These are phyloP conservation scores for Xylaria venustula DNA, from an alignment of 495 filamentous ascomycete species.

Conservation along the genomic window DNA sequence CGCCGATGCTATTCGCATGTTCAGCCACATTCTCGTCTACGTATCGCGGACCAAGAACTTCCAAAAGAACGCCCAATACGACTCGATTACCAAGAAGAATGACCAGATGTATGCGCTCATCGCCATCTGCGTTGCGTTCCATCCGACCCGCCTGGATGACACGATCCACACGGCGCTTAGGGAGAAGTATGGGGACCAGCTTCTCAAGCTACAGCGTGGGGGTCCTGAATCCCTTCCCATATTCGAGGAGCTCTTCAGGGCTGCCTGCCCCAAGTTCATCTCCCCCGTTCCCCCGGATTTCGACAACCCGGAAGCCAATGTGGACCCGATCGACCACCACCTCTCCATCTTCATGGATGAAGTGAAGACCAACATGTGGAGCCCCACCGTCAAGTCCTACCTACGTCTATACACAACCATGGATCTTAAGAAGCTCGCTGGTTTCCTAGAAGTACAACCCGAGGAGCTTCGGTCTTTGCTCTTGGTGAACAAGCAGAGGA, in stretches of 20 bases:
- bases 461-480: constrained; percentile 89
- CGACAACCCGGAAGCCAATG: constrained; percentile 87
- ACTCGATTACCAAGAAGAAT: constrained; percentile 98
- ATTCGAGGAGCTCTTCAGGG: constrained; percentile 94
- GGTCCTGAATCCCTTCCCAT: constrained; percentile 92
- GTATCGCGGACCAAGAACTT: constrained; percentile 99
- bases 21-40: constrained; percentile 99
- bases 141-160: constrained; percentile 94
- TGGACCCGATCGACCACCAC: constrained; percentile 97
- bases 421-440: constrained; percentile 96
- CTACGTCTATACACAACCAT: constrained; percentile 99
- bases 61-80: constrained; percentile 97
- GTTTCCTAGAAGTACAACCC: constrained; percentile 91
- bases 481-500: constrained; percentile 96
- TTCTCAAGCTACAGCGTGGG: constrained; percentile 90
- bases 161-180: constrained; percentile 97
- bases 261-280: constrained; percentile 98
- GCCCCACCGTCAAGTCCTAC: constrained; percentile 94
- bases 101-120: constrained; percentile 99
- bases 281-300: constrained; percentile 95
- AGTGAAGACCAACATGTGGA: constrained; percentile 95
- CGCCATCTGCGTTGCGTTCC: constrained; percentile 96
- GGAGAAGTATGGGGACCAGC: constrained; percentile 98
- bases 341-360: constrained; percentile 98
- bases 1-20: constrained; percentile 97